phyloP scores from a whole-genome alignment of 331 rosid species.

The Phaseolus coccineus region DNA sequence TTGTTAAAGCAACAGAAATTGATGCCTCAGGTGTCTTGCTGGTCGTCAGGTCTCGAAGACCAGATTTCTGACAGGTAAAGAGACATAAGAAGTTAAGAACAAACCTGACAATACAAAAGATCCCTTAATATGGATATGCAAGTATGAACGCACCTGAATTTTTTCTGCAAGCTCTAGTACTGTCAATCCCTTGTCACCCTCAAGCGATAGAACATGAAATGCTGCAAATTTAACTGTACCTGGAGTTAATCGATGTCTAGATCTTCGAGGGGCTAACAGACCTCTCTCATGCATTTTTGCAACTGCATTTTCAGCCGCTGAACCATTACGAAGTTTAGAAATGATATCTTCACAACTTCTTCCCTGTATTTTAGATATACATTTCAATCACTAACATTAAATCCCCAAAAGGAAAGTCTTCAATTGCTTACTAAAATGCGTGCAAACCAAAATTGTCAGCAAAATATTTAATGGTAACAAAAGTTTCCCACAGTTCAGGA shows the following conservation, averaged over 20 bases:
- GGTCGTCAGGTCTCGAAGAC: slow-evolving; percentile 92
- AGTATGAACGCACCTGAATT: slow-evolving; percentile 68
- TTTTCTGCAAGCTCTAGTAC: slow-evolving; percentile 93
- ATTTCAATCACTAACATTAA: slow-evolving; percentile 20
- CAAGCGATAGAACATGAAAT: slow-evolving; percentile 91
- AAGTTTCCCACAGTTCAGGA: slow-evolving; percentile 26
- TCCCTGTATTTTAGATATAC: slow-evolving; percentile 61
- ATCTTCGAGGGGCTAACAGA: slow-evolving; percentile 80
- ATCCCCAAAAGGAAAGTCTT: not conserved
- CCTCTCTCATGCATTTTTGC: slow-evolving; percentile 88
- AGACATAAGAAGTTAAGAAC: slow-evolving; percentile 33
- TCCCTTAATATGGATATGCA: not conserved
- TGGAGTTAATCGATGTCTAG: slow-evolving; percentile 93
- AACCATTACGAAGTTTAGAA: slow-evolving; percentile 83
- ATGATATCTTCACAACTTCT: slow-evolving; percentile 70
- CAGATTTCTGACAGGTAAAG: slow-evolving; percentile 70
- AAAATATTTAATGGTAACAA: slow-evolving; percentile 13
- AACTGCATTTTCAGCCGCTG: slow-evolving; percentile 87
- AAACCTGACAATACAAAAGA: not conserved
- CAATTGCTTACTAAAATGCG: slow-evolving; percentile 18
- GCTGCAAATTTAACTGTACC: slow-evolving; percentile 97
- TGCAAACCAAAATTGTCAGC: not conserved
- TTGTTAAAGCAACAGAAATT: slow-evolving; percentile 93
- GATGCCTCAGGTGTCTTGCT: slow-evolving; percentile 98
- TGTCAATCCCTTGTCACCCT: slow-evolving; percentile 80